phyloP scores from a whole-genome alignment of 2,329 filamentous ascomycete species.

The Xylariaceae sp. region DNA sequence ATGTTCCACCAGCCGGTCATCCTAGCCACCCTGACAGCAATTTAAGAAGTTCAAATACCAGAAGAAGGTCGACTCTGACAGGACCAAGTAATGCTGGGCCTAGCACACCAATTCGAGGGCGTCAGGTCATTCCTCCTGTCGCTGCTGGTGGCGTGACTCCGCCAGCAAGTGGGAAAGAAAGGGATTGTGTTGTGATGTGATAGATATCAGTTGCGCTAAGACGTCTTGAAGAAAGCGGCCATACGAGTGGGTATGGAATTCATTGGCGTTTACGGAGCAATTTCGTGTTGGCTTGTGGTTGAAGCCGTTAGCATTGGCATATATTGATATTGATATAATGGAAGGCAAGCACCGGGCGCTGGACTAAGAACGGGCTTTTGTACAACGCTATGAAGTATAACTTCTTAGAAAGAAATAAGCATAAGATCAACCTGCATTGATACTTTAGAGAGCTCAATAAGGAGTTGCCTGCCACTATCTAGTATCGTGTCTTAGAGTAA shows the following conservation, averaged over 20 bases:
- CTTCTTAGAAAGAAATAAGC: background rate
- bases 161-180: constrained; percentile 31
- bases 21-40: constrained; percentile 54
- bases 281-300: background rate
- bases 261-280: constrained; percentile 12
- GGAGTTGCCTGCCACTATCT: background rate
- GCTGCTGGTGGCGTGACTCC: constrained; percentile 20
- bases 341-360: background rate
- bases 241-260: constrained; percentile 6
- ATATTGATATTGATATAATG: background rate
- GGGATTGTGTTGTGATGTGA: constrained; percentile 41
- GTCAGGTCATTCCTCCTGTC: constrained; percentile 27
- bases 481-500: background rate
- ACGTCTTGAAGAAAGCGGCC: constrained; percentile 10
- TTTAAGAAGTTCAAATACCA: constrained; percentile 33
- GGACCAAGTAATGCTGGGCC: constrained; percentile 29
- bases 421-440: background rate
- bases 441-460: background rate
- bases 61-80: constrained; percentile 25
- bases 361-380: background rate
- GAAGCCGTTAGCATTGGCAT: constrained; percentile 6
- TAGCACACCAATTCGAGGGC: constrained; percentile 47
- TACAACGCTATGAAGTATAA: constrained; percentile 9
- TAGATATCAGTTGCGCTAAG: background rate
- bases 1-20: constrained; percentile 58